phyloP scores from a whole-genome alignment of 768 basidiomycete genomes.

The Mycena chlorophos region DNA sequence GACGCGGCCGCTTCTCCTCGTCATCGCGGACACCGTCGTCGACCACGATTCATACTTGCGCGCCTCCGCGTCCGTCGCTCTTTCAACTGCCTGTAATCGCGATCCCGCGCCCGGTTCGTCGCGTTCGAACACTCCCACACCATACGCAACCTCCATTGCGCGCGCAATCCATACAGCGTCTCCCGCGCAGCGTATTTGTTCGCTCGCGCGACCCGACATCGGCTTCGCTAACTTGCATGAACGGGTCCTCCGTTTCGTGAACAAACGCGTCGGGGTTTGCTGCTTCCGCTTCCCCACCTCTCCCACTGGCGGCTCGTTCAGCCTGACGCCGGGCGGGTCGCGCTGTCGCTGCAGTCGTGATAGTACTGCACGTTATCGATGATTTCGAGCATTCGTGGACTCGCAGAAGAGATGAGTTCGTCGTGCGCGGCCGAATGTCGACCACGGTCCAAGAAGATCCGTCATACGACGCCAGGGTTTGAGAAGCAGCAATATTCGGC shows the following conservation, averaged over 20 bases:
- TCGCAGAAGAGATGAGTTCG: constrained; percentile 2
- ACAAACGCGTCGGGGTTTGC: background rate
- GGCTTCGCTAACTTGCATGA: background rate
- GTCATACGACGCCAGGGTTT: constrained; percentile 37
- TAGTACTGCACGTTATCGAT: constrained; percentile 36
- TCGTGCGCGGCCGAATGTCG: constrained; percentile 30
- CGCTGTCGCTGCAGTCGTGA: constrained; percentile 28
- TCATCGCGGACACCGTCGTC: background rate
- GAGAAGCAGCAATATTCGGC: constrained; percentile 36
- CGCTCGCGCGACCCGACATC: background rate
- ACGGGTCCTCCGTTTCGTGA: background rate
- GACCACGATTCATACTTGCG: background rate
- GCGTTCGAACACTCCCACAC: background rate
- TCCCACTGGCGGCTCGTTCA: background rate
- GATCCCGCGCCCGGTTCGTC: background rate
- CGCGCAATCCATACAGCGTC: background rate
- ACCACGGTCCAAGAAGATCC: constrained; percentile 26
- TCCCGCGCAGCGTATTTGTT: background rate
- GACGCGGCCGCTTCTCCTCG: background rate
- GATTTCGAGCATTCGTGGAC: constrained; percentile 1
- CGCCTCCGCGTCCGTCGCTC: background rate
- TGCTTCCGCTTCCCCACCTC: background rate
- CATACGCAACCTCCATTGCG: background rate
- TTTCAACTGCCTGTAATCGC: background rate
- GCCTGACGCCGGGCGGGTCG: constrained; percentile 1